phyloP scores from a whole-genome alignment of 345 rosid genomes.

The Eucalyptus curtisii region DNA sequence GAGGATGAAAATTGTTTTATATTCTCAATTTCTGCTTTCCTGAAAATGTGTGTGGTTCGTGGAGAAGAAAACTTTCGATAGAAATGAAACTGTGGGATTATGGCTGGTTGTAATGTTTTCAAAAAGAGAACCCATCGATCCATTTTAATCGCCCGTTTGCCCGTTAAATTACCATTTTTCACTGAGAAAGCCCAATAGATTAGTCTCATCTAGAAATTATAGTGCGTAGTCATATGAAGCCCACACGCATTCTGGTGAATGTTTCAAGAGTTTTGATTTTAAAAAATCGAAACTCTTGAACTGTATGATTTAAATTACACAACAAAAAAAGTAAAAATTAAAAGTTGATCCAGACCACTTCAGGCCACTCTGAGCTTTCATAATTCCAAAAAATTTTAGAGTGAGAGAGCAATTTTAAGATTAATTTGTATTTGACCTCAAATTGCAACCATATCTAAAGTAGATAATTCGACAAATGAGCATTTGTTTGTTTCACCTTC shows the following conservation, averaged over 20 bases:
- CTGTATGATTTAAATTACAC: fast-evolving
- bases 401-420: not conserved
- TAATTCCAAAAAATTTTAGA: not conserved
- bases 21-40: not conserved
- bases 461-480: not conserved
- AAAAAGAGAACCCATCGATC: not conserved
- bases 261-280: not conserved
- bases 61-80: not conserved
- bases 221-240: fast-evolving
- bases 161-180: not conserved
- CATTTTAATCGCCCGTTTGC: not conserved
- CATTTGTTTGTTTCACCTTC: not conserved
- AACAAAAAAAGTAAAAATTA: not conserved
- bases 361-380: not conserved
- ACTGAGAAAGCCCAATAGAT: not conserved
- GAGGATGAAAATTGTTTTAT: not conserved
- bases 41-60: fast-evolving
- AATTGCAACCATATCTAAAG: not conserved
- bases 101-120: not conserved
- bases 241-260: fast-evolving
- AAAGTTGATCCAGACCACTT: not conserved
- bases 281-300: not conserved
- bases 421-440: not conserved
- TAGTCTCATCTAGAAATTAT: not conserved
- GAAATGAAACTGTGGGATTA: not conserved